Evolutionary conservation across 2,329 filamentous ascomycete genomes (phyloP), one percentile per base, ranked within the genome.

Genomic region (Ciborinia camelliae): DNA sequence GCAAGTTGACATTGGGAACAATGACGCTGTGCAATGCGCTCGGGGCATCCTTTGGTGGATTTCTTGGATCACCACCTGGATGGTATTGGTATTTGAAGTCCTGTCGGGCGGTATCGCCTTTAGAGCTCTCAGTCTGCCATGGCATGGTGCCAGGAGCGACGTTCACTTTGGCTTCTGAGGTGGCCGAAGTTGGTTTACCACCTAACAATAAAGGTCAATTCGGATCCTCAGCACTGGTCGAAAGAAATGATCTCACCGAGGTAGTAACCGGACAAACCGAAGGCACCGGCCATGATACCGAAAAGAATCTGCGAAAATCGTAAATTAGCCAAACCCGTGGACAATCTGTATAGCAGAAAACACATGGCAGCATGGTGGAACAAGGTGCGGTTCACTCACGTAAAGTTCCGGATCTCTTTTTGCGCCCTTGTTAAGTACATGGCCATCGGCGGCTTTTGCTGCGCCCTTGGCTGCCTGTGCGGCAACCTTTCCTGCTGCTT

Each of bases 21-120:
- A 99, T 89, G 73, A 97, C 93, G 70, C 90, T 90, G 84, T 99
- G 97, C 80, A 99, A 81, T 69, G 95, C 95, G 79, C 91, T 96
- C 71, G 95, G 95, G 68, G 95, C 95, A 75, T 97, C 91, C 82
- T 89, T 92, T 77, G 90, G 90, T 68, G 86, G 81, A 75, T 88
- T 83, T 79, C 76, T 87, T 75, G 84, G 80, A 80, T 98, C 91
- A 73, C 93, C 95, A 73, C 91, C 90, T 51, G 84, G 71, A 63
- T 84, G 81, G 75, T 83, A 84, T 67, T 87, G 79, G 77, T 90
- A 90, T 76, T 87, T 87, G 78, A 82, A 88, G 65, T 81, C 71
- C 51, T 78, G 75, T 67, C 80, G 71, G 28, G 69, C 71, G 55
- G 88, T 86, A 79, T 91, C 90, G 76, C 87, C 86, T 72, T 82